Base-by-base conservation (phyloP, 1,284 basidiomycete genomes). In the Tylopilus sp. region DNA sequence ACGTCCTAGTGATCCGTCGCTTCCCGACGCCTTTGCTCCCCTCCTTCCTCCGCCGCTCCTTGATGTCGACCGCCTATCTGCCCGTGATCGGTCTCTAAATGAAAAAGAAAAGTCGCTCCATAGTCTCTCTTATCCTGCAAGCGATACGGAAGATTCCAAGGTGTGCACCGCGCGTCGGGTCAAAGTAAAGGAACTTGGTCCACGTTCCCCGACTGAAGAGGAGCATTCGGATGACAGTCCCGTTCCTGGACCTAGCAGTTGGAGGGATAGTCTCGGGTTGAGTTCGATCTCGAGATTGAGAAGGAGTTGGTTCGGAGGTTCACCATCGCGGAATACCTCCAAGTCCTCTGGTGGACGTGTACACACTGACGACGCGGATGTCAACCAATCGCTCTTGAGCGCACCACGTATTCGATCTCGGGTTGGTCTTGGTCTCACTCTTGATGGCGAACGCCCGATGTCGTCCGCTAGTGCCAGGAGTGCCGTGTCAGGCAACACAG, bases 111-210 rank as follows among this genome's bases (percentile, higher is more conserved):
- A 69, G 36, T 65, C 64, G 9, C 12, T 66, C 13, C 65, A 48
- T 30, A 68, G 54, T 40, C 3, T 66, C 1, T 73, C 73, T 5
- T 68, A 70, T 34, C 66, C 68, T 18, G 58, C 57, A 5, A 74
- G 72, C 41, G 67, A 68, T 16, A 70, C 72, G 46, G 78, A 82
- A 56, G 69, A 73, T 10, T 74, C 76, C 0, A 76, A 79, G 21
- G 58, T 85, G 3, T 71, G 78, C 46, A 82, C 78, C 12, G 83
- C 82, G 0, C 76, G 77, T 13, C 76, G 82, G 6, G 81, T 86
- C 38, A 75, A 72, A 43, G 75, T 79, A 3, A 71, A 73, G 46
- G 73, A 74, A 40, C 66, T 75, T 13, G 69, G 69, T 25, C 66
- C 66, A 11, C 70, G 67, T 7, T 55, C 64, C 30, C 48, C 63